Base-by-base conservation (phyloP, 2,329 filamentous ascomycete genomes). In the Penicillium frequentans region DNA sequence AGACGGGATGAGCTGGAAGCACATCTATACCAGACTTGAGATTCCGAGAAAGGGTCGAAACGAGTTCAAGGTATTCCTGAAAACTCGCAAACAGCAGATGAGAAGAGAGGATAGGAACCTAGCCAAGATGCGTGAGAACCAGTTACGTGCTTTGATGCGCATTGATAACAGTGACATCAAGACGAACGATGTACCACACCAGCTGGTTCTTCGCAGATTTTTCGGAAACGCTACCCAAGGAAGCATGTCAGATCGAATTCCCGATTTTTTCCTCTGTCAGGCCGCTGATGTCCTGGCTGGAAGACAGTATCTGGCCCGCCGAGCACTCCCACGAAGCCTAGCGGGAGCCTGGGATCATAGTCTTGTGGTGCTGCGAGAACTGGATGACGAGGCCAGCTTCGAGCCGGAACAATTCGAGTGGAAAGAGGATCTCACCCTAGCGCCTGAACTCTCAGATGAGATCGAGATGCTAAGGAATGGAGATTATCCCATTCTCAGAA, bases 291-390 rank as follows among this genome's bases (percentile, higher is more conserved):
- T 77, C n/a, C 45, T 68, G 19, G 59, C 61, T 6, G 73, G 73
- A 21, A 67, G 67, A 46, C 61, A 58, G 24, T 76, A 70, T 47
- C 42, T 77, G 33, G 60, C 64, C 9, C 68, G 62, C n/a, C 63
- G 63, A 14, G 66, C 63, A 0, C 59, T 77, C 10, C 63, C 71
- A 42, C 59, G 60, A 26, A 60, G 37, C 3, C 67, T 70, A 54
- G 71, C 69, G 26, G 75, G 75, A 0, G 58, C 67, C 53, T 77
- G 75, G 75, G 64, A 58, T 23, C 67, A 68, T 42, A 64, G 64
- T 42, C 60, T 71, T 55, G 64, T 66, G 43, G 57, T 60, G 9
- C 46, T 58, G 43, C 64, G 37, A 21, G 45, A 51, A 26, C 51
- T 57, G 13, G 27, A 31, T 4, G 46, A 55, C 27, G 43, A 46